A percentile compares a stretch with the other conserved stretches of the same genome.
These are phyloP conservation scores for Dillenia suffruticosa DNA, from an alignment of 164 flowering plant species.

Conservation along the genomic window DNA sequence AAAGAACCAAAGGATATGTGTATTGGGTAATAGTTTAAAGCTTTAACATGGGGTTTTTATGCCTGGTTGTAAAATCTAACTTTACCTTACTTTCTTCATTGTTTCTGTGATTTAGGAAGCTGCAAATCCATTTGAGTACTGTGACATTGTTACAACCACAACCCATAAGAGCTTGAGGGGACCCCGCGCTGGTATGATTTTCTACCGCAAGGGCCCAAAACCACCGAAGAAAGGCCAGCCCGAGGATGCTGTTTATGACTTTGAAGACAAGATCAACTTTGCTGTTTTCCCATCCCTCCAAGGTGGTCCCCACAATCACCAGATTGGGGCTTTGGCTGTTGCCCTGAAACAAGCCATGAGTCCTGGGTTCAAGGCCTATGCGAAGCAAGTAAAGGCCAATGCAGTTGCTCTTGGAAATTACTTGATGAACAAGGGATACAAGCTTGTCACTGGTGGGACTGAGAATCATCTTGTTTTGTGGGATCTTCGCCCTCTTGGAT, in stretches of 20 bases:
- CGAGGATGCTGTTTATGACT: constrained; percentile 88
- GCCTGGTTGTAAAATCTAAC: too few species aligned
- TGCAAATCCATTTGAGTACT: constrained; percentile 87
- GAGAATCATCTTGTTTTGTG: constrained; percentile 98
- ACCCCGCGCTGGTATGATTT: constrained; percentile 99
- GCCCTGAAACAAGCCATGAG: constrained; percentile 79
- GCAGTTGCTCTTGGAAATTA: constrained; percentile 95
- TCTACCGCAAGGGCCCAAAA: constrained; percentile 97
- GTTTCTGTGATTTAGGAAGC: constrained; percentile 63
- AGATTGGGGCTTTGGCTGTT: constrained; percentile 96
- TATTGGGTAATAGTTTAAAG: too few species aligned
- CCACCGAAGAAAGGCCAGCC: constrained; percentile 99
- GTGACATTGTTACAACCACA: constrained; percentile 97
- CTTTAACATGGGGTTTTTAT: too few species aligned
- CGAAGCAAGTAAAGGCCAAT: constrained; percentile 96
- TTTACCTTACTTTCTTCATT: neutral
- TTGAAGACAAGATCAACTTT: constrained; percentile 94
- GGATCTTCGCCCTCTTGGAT: constrained; percentile 99
- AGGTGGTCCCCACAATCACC: constrained; percentile 99
- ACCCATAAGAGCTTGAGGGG: constrained; percentile 99
- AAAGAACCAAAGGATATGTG: too few species aligned
- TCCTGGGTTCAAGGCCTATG: constrained; percentile 97
- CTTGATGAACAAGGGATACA: constrained; percentile 90
- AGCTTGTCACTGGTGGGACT: constrained; percentile 91
- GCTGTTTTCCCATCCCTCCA: constrained; percentile 98